A percentile compares a stretch with the other conserved stretches of the same genome.
phyloP scores from a whole-genome alignment of 441 rosid species.

The Eutrema salsugineum region DNA sequence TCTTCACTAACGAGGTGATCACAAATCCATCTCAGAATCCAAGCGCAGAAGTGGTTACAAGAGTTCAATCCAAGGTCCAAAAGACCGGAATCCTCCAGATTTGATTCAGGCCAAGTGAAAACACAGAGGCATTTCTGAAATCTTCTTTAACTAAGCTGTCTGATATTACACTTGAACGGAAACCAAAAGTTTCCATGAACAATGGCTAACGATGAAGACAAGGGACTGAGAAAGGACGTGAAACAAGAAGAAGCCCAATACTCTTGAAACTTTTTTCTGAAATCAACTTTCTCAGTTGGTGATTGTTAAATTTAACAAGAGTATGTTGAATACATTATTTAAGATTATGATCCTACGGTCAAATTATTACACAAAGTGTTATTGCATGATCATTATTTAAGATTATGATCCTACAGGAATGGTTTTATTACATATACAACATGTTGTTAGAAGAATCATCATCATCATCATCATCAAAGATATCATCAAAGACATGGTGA shows the following conservation, averaged over 20 bases:
- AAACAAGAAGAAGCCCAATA: constrained; percentile 26
- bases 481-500: not conserved
- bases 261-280: constrained; percentile 25
- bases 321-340: constrained; percentile 25
- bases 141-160: constrained; percentile 20
- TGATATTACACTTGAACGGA: constrained; percentile 25
- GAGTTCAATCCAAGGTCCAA: constrained; percentile 28
- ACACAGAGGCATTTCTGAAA: constrained; percentile 30
- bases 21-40: constrained; percentile 17
- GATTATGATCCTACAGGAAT: not conserved
- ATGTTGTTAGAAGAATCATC: not conserved
- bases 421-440: not conserved
- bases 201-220: constrained; percentile 27
- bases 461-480: not conserved
- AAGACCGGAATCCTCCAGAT: constrained; percentile 28
- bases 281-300: constrained; percentile 22
- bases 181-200: constrained; percentile 34
- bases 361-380: not conserved
- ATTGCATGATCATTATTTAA: too few relatives aligned
- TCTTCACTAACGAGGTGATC: constrained; percentile 19
- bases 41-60: constrained; percentile 1
- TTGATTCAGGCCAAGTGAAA: constrained; percentile 33
- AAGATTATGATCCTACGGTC: constrained; percentile 1
- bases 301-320: too few relatives aligned
- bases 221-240: constrained; percentile 17